These are phyloP conservation scores for Fusarium sp. DNA, from an alignment of 2,329 filamentous ascomycete genomes.

Conservation along the genomic window DNA sequence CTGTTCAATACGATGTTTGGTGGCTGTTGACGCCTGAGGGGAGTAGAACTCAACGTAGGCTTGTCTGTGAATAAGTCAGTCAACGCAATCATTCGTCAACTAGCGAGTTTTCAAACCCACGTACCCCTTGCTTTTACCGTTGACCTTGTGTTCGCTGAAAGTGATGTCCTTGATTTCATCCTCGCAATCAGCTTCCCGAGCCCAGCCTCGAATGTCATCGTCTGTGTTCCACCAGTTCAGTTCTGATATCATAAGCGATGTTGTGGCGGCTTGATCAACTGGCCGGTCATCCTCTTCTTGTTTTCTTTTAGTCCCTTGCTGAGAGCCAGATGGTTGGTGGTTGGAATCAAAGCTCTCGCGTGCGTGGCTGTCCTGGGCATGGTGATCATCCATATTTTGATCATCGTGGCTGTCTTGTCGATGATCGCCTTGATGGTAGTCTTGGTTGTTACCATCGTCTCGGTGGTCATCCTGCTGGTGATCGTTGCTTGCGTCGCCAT, in stretches of 20 bases:
- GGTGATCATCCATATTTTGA: constrained; percentile 55
- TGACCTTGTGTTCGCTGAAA: constrained; percentile 98
- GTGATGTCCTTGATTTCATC: constrained; percentile 90
- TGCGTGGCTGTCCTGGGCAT: constrained; percentile 53
- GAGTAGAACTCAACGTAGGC: constrained; percentile 88
- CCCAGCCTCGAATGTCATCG: constrained; percentile 91
- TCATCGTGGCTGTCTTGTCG: constrained; percentile 49
- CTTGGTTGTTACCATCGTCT: constrained; percentile 44
- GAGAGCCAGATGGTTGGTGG: constrained; percentile 51
- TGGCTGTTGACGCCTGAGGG: constrained; percentile 84
- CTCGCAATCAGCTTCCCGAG: constrained; percentile 81
- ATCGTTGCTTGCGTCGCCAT: constrained; percentile 68
- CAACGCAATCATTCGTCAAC: not conserved
- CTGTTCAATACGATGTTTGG: constrained; percentile 83
- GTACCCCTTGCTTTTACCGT: constrained; percentile 98
- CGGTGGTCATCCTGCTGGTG: constrained; percentile 53
- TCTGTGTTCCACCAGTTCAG: constrained; percentile 98
- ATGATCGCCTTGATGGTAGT: constrained; percentile 45
- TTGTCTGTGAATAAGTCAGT: constrained; percentile 58
- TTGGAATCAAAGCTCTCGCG: constrained; percentile 53
- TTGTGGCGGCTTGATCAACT: constrained; percentile 69
- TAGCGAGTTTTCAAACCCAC: not conserved
- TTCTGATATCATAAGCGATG: constrained; percentile 86
- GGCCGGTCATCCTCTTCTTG: constrained; percentile 68
- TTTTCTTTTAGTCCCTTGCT: constrained; percentile 69